Conservation (phyloP, 2,329 filamentous ascomycete species). For the Alternaria conjuncta region DNA sequence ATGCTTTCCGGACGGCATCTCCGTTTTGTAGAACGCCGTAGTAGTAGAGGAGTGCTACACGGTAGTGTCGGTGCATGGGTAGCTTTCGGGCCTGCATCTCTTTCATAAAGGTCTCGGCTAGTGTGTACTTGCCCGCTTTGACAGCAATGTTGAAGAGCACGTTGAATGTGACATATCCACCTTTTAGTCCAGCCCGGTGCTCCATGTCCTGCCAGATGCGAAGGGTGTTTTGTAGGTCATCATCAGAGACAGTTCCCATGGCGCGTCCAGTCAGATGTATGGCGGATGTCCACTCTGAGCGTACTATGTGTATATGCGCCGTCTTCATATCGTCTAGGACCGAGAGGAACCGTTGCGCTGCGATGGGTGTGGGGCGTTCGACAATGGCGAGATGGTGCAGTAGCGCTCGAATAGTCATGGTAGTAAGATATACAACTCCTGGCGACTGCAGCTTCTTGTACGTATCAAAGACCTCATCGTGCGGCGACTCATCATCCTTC, state of each 20-base stretch:
- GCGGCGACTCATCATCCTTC: conserved; percentile 50
- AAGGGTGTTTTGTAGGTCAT: conserved; percentile 72
- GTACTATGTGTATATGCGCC: conserved; percentile 71
- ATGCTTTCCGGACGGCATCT: conserved; percentile 75
- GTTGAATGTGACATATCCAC: conserved; percentile 85
- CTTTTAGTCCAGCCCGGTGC: conserved; percentile 66
- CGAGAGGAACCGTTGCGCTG: conserved; percentile 83
- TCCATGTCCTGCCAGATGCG: conserved; percentile 93
- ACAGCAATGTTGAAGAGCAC: conserved; percentile 88
- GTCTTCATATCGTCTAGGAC: conserved; percentile 83
- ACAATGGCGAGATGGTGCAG: conserved; percentile 72
- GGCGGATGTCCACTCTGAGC: conserved; percentile 81
- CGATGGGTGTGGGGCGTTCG: conserved; percentile 56
- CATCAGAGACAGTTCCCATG: conserved; percentile 62
- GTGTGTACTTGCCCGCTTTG: conserved; percentile 80
- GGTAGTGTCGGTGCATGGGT: conserved; percentile 76
- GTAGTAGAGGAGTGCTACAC: conserved; percentile 82
- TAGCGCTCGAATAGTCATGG: conserved; percentile 65
- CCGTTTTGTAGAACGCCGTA: conserved; percentile 78
- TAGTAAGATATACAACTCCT: conserved; percentile 59
- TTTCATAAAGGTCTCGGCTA: conserved; percentile 83
- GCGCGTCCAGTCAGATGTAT: conserved; percentile 80
- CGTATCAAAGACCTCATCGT: conserved; percentile 58
- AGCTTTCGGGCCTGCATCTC: conserved; percentile 78
- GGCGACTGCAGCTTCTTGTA: conserved; percentile 62